Base-by-base conservation (phyloP, 495 filamentous ascomycete species). In the Xylaria grammica region DNA sequence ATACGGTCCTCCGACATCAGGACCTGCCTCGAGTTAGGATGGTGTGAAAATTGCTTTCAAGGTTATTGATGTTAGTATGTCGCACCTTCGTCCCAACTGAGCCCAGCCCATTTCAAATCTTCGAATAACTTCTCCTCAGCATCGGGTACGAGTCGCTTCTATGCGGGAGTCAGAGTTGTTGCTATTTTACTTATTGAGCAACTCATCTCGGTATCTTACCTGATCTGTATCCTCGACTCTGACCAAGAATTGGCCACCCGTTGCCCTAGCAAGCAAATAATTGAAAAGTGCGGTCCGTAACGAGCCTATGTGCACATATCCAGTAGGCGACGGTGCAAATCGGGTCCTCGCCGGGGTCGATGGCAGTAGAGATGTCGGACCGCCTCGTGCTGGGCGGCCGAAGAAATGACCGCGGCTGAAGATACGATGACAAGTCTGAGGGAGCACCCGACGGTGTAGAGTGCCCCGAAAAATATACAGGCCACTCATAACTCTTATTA, bases 151-250 rank as follows among this genome's bases (percentile, higher is more conserved):
- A 79, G 68, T 27, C 81, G 76, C 11, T 65, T 66, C 73, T 79
- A 49, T 15, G 56, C 13, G 62, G 46, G 42, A 24, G 63, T 74
- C 44, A 69, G 65, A 50, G 65, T 20, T n/a, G 44, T 7, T 46
- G 51, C 38, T 61, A 55, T 30, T 19, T 49, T 15, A 34, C 17
- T 4, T 63, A 26, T 1, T 15, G 5, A 36, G 17, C 29, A 56
- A 20, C 7, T 19, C 1, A 42, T 42, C 15, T 17, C n/a, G 15
- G 32, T 7, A 19, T 40, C 69, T 72, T 71, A 96, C 93, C 85
- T 91, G 89, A 79, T 99, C 95, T 38, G 95, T 99, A 72, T 99
- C 95, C 81, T 99, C 95, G 66, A 99, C 86, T 53, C 95, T 87
- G 32, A 99, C 77, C 4, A 99, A 69, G 68, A 99, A 98, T 77